Percentiles rank a stretch among this genome's conserved stretches.
Conservation (phyloP, 371 early-diverging fungal genomes). For the Syncephalastrum sp. region DNA sequence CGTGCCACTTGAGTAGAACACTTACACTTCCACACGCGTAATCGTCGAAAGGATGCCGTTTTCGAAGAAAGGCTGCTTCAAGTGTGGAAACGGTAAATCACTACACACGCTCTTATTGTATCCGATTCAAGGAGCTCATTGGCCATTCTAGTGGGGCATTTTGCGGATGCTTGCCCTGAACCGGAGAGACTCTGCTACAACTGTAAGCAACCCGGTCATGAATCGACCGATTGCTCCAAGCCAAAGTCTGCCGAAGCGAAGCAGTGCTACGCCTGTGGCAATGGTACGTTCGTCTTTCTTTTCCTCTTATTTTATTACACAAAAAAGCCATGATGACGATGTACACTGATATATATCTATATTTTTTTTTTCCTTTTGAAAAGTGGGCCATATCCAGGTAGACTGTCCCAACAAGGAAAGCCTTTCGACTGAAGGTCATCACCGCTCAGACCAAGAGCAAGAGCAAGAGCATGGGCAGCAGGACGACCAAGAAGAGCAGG, state of each 20-base stretch:
- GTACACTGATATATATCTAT: too few species aligned
- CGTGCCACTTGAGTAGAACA: background rate
- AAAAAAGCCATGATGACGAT: background rate
- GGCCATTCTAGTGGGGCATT: slow-evolving; percentile 43
- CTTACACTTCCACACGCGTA: background rate
- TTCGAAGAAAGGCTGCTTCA: slow-evolving; percentile 50
- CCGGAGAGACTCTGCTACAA: slow-evolving; percentile 54
- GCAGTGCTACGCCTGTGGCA: slow-evolving; percentile 62
- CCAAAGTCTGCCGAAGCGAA: slow-evolving; percentile 54
- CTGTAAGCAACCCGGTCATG: slow-evolving; percentile 61
- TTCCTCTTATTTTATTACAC: too few species aligned
- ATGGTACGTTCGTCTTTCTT: slow-evolving; percentile 38
- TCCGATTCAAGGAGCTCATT: background rate
- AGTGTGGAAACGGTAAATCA: slow-evolving; percentile 53
- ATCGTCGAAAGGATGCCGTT: slow-evolving; percentile 30
- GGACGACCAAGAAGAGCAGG: background rate
- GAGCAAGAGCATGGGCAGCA: slow-evolving; percentile 16
- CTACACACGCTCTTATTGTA: background rate
- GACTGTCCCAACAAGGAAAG: slow-evolving; percentile 43
- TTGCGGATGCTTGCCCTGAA: slow-evolving; percentile 49
- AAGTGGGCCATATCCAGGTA: slow-evolving; percentile 63
- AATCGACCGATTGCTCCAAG: slow-evolving; percentile 53
- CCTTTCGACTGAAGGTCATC: slow-evolving; percentile 15
- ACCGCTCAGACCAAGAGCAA: background rate
- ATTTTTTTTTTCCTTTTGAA: too few species aligned